Conservation (phyloP, 768 basidiomycete genomes). For the Boletus rex-veris region DNA sequence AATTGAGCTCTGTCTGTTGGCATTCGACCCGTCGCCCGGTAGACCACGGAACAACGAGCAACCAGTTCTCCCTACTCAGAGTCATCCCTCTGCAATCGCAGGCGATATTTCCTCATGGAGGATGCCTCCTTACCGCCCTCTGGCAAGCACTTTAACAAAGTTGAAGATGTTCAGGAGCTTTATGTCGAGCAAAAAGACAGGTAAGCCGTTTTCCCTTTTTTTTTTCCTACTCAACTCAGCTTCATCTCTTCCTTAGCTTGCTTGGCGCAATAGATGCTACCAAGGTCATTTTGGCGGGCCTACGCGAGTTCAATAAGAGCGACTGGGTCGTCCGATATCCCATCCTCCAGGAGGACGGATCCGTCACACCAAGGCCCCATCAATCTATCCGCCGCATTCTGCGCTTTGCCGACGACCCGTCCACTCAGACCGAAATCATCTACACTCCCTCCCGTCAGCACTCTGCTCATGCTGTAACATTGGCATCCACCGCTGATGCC, state of each 20-base stretch:
- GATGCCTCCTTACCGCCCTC: constrained; percentile 4
- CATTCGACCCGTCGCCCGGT: not conserved
- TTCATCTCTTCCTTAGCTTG: constrained; percentile 33
- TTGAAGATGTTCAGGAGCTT: constrained; percentile 71
- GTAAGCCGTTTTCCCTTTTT: constrained; percentile 40
- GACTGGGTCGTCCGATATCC: constrained; percentile 92
- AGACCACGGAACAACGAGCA: not conserved
- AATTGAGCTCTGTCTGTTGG: no score
- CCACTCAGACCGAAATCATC: constrained; percentile 61
- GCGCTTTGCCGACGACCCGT: constrained; percentile 83
- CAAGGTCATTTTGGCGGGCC: constrained; percentile 59
- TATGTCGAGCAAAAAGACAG: constrained; percentile 74
- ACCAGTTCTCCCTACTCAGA: not conserved
- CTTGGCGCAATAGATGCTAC: constrained; percentile 75
- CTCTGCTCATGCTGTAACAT: constrained; percentile 56
- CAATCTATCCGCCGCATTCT: constrained; percentile 62
- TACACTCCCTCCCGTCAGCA: constrained; percentile 48
- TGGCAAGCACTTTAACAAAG: constrained; percentile 44
- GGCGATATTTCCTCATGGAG: not conserved
- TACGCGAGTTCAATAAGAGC: constrained; percentile 78
- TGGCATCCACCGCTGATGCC: constrained; percentile 48
- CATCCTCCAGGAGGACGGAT: constrained; percentile 48
- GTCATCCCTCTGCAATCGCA: not conserved
- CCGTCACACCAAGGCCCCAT: constrained; percentile 26
- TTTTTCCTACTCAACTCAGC: not conserved